Evolutionary conservation across 2,329 filamentous ascomycete species (phyloP).

Genomic region (Colletotrichum filicis): DNA sequence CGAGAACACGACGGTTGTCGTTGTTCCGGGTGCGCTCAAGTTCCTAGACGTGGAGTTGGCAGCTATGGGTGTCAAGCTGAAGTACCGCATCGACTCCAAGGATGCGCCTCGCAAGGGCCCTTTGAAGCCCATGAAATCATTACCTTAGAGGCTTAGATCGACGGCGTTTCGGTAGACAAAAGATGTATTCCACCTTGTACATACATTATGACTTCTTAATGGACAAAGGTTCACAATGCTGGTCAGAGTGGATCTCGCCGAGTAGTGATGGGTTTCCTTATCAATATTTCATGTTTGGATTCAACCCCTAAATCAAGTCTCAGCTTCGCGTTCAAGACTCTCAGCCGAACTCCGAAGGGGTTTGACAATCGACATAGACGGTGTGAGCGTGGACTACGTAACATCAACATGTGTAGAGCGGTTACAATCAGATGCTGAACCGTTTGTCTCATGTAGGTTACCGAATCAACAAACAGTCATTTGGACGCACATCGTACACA

Average conservation of each 20-base stretch:
- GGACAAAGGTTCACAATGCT: not conserved
- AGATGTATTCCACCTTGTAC: constrained; percentile 10
- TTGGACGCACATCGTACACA: not conserved
- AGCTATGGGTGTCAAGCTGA: constrained; percentile 95
- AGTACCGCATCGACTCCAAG: constrained; percentile 75
- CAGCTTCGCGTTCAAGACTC: not conserved
- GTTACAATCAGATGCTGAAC: not conserved
- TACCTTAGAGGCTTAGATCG: constrained; percentile 23
- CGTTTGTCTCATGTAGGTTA: constrained; percentile 6
- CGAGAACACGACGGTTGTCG: constrained; percentile 89
- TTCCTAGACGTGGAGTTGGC: constrained; percentile 95
- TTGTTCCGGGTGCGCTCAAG: constrained; percentile 91
- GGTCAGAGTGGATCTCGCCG: not conserved
- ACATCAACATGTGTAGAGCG: not conserved
- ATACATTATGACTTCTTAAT: constrained; percentile 17
- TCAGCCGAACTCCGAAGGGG: not conserved
- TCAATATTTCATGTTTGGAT: not conserved
- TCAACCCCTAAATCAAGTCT: not conserved
- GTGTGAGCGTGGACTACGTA: not conserved
- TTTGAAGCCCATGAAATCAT: constrained; percentile 51
- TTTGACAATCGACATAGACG: not conserved
- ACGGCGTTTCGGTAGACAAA: constrained; percentile 32
- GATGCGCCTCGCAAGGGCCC: constrained; percentile 70
- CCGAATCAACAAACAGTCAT: constrained; percentile 7
- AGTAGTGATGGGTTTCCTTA: not conserved